phyloP scores from a whole-genome alignment of 176 grass and related monocot genomes.

The Neostapfia colusana region DNA sequence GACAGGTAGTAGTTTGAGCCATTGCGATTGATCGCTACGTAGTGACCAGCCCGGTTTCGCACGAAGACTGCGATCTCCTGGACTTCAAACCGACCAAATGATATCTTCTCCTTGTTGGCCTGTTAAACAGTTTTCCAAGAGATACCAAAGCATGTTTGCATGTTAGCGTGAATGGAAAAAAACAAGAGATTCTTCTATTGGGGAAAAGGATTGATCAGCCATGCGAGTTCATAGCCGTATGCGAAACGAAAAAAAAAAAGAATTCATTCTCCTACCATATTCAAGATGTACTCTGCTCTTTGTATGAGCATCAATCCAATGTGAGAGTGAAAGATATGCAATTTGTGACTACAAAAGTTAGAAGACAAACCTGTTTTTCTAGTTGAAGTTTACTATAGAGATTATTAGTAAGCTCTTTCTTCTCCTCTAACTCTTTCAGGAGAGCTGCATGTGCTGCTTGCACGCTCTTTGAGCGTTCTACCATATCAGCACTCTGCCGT shows the following conservation, averaged over 20 bases:
- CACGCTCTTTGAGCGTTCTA: constrained; percentile 53
- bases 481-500: constrained; percentile 53
- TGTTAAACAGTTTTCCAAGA: constrained; percentile 44
- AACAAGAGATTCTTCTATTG: not conserved
- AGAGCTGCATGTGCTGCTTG: constrained; percentile 57
- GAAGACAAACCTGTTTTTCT: constrained; percentile 76
- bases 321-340: constrained; percentile 3
- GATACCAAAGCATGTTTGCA: not conserved
- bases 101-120: constrained; percentile 96
- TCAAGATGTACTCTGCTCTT: not conserved
- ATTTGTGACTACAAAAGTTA: constrained; percentile 27
- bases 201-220: not conserved
- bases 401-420: constrained; percentile 59
- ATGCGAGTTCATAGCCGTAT: not conserved
- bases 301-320: not conserved
- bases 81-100: constrained; percentile 76
- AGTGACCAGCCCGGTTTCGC: constrained; percentile 66
- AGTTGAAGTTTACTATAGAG: constrained; percentile 80
- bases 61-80: constrained; percentile 81
- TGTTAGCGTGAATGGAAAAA: not conserved
- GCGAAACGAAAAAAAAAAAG: not conserved
- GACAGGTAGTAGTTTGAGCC: constrained; percentile 85
- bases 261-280: not conserved
- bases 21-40: constrained; percentile 75
- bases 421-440: constrained; percentile 76